Evolutionary conservation across 805 yeast species (phyloP).

Genomic region (Saccharomycopsis guyanensis): DNA sequence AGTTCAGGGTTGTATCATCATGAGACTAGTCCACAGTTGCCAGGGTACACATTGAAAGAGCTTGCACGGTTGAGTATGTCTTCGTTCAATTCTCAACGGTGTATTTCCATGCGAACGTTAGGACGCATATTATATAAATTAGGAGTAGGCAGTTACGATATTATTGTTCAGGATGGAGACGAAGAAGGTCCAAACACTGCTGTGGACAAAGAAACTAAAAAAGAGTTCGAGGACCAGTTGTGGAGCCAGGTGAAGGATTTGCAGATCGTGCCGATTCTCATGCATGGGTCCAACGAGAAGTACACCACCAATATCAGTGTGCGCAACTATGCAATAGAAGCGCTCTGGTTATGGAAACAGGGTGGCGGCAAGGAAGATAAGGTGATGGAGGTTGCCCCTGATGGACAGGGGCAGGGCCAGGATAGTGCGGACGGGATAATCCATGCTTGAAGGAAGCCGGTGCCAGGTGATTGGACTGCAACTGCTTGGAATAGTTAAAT

Average conservation of each 20-base stretch:
- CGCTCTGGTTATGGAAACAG: slow-evolving; percentile 79
- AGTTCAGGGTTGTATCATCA: slow-evolving; percentile 84
- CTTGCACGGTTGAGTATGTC: slow-evolving; percentile 74
- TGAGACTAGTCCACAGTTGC: slow-evolving; percentile 76
- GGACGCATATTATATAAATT: slow-evolving; percentile 83
- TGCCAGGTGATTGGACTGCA: too few relatives aligned
- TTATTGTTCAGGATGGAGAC: slow-evolving; percentile 39
- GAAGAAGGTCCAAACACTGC: slow-evolving; percentile 30
- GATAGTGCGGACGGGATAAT: not conserved
- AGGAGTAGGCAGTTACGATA: slow-evolving; percentile 52
- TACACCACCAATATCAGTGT: slow-evolving; percentile 63
- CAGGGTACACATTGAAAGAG: slow-evolving; percentile 88
- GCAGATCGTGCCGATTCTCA: slow-evolving; percentile 55
- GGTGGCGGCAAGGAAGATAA: slow-evolving; percentile 22
- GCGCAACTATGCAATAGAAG: slow-evolving; percentile 77
- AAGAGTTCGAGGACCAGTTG: slow-evolving; percentile 44
- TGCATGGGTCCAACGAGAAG: slow-evolving; percentile 60
- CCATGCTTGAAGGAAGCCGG: not conserved
- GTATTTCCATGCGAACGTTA: slow-evolving; percentile 75
- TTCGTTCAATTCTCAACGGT: slow-evolving; percentile 74
- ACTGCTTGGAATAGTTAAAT: too few relatives aligned
- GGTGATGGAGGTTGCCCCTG: not conserved
- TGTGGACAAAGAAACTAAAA: slow-evolving; percentile 30
- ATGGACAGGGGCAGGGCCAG: not conserved
- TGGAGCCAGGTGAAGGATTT: slow-evolving; percentile 67